These are phyloP conservation scores for Fusarium aywerte DNA, from an alignment of 2,329 filamentous ascomycete genomes.

Conservation along the genomic window DNA sequence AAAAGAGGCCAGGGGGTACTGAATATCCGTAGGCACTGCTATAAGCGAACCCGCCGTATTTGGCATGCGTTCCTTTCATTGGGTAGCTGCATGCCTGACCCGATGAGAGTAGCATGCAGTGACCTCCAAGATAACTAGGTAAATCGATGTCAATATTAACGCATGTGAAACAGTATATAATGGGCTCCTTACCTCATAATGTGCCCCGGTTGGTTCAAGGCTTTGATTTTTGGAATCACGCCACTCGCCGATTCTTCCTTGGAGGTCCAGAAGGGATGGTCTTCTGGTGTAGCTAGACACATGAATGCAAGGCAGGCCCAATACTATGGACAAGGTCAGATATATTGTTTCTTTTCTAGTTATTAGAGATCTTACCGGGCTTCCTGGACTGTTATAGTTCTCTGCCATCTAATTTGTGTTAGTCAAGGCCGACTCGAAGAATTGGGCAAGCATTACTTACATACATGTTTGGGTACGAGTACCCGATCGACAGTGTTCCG, in stretches of 20 bases:
- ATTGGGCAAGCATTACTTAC: conserved; percentile 51
- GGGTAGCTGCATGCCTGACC: conserved; percentile 86
- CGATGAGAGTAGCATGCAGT: conserved; percentile 79
- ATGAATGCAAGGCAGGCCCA: conserved; percentile 85
- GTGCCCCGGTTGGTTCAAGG: conserved; percentile 75
- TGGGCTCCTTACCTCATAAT: conserved; percentile 64
- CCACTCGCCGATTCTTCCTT: conserved; percentile 69
- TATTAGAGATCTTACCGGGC: conserved; percentile 56
- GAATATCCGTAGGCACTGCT: conserved; percentile 81
- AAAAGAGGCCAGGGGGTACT: conserved; percentile 79
- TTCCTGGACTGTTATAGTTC: conserved; percentile 84
- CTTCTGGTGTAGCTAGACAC: conserved; percentile 73
- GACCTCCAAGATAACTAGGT: conserved; percentile 76
- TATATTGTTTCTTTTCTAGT: conserved; percentile 36
- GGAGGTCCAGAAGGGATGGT: conserved; percentile 80
- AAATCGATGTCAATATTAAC: neutral
- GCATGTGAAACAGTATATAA: neutral
- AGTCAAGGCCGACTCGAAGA: conserved; percentile 20
- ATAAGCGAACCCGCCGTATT: conserved; percentile 84
- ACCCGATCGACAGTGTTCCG: conserved; percentile 80
- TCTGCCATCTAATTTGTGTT: conserved; percentile 70
- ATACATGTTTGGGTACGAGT: conserved; percentile 82
- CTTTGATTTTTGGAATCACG: conserved; percentile 67
- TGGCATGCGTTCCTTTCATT: conserved; percentile 83
- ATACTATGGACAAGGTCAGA: conserved; percentile 60